Evolutionary conservation across 768 basidiomycete genomes (phyloP).

Genomic region (Rhizopogon vinicolor): DNA sequence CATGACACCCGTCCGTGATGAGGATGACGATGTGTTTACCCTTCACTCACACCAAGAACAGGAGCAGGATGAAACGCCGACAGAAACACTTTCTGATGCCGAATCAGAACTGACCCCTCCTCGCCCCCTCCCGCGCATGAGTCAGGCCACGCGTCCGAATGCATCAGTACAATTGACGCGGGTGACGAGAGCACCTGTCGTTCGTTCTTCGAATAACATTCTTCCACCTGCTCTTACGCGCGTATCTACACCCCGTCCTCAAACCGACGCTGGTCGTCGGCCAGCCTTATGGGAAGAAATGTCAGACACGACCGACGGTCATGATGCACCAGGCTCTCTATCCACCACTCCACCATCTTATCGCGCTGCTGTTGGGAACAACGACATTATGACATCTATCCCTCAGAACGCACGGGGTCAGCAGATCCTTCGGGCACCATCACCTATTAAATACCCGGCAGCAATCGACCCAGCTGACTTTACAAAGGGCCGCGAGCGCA

Average conservation of each 20-base stretch:
- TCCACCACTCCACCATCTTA: slow-evolving; percentile 49
- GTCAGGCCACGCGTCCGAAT: slow-evolving; percentile 7
- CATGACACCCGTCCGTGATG: slow-evolving; percentile 24
- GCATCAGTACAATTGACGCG: slow-evolving; percentile 6
- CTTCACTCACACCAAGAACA: slow-evolving; percentile 40
- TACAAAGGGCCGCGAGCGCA: slow-evolving; percentile 31
- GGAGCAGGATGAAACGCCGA: slow-evolving; percentile 16
- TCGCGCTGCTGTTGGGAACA: slow-evolving; percentile 34
- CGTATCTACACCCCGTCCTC: slow-evolving; percentile 25
- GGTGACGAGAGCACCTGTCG: slow-evolving; percentile 3
- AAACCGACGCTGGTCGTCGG: slow-evolving; percentile 8
- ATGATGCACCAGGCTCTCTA: slow-evolving; percentile 19
- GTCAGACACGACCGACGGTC: slow-evolving; percentile 32
- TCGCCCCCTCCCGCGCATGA: slow-evolving; percentile 1
- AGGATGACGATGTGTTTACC: slow-evolving; percentile 38
- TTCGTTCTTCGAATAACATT: slow-evolving; percentile 17
- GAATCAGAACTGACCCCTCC: slow-evolving; percentile 7
- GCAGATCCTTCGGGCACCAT: slow-evolving; percentile 13
- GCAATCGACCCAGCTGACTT: slow-evolving; percentile 5
- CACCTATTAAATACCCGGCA: slow-evolving; percentile 27
- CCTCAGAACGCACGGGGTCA: slow-evolving; percentile 10
- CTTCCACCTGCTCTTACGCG: slow-evolving; percentile 24
- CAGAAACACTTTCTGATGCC: slow-evolving; percentile 8
- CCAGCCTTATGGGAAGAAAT: slow-evolving; percentile 30
- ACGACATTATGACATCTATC: slow-evolving; percentile 12